Evolutionary conservation across 2,329 filamentous ascomycete species (phyloP).

Genomic region (Exserohilum turcica): DNA sequence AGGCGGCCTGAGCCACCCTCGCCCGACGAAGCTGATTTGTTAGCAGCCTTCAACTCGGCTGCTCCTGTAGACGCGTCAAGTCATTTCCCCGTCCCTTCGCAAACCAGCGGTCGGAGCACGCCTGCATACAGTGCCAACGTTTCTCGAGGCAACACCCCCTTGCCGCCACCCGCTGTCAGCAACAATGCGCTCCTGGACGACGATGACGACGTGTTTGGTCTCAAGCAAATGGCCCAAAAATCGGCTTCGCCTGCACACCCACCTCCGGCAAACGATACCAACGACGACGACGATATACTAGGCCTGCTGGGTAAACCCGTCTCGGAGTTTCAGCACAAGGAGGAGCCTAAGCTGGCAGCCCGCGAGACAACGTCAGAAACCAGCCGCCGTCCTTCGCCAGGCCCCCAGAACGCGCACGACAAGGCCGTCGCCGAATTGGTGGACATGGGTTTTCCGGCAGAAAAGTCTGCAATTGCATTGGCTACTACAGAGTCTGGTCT

Average conservation of each 20-base stretch:
- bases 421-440: conserved; percentile 84
- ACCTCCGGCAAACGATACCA: conserved; percentile 25
- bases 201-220: conserved; percentile 84
- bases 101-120: conserved; percentile 50
- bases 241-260: conserved; percentile 29
- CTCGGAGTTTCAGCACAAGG: conserved; percentile 53
- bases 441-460: conserved; percentile 90
- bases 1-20: conserved; percentile 35
- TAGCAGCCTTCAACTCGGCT: conserved; percentile 65
- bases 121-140: conserved; percentile 39
- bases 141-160: conserved; percentile 37
- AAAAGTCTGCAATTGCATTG: conserved; percentile 80
- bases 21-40: conserved; percentile 61
- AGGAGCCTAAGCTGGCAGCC: conserved; percentile 21
- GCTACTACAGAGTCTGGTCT: conserved; percentile 77
- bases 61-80: conserved; percentile 65
- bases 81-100: conserved; percentile 58
- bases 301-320: conserved; percentile 66
- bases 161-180: conserved; percentile 24
- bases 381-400: conserved; percentile 25
- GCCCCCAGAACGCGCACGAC: conserved; percentile 64
- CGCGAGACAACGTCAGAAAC: conserved; percentile 12
- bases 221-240: conserved; percentile 65
- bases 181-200: conserved; percentile 59
- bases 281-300: conserved; percentile 70